These are phyloP conservation scores for Macrophomina phaseolina DNA, from an alignment of 2,329 filamentous ascomycete genomes.

Conservation along the genomic window DNA sequence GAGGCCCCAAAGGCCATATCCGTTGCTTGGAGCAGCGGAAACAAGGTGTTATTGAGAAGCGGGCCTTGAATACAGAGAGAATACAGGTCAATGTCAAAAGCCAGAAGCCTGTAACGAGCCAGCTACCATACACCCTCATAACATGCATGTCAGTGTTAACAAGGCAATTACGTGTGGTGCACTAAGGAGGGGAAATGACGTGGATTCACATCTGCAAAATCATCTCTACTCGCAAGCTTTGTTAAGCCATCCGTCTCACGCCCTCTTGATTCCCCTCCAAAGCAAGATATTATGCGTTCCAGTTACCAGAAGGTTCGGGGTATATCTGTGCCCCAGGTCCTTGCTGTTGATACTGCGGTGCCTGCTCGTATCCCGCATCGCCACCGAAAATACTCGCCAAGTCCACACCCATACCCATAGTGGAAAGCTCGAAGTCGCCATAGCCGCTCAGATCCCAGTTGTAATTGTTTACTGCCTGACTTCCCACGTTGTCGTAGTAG, in stretches of 20 bases:
- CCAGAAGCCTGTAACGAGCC: too few species aligned
- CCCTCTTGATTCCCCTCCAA: background rate
- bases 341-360: slow-evolving; percentile 10
- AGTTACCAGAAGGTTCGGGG: slow-evolving; percentile 7
- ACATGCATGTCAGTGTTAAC: too few species aligned
- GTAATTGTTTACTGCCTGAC: background rate
- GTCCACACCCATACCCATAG: slow-evolving; percentile 25
- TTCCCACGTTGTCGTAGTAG: slow-evolving; percentile 11
- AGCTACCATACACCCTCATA: too few species aligned
- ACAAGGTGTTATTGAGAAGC: too few species aligned
- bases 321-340: background rate
- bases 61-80: too few species aligned
- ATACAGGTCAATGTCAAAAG: too few species aligned
- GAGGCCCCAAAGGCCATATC: too few species aligned
- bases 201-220: background rate
- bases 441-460: slow-evolving; percentile 19
- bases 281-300: slow-evolving; percentile 12
- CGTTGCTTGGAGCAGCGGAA: too few species aligned
- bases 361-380: slow-evolving; percentile 13
- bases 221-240: background rate
- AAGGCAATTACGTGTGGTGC: too few species aligned
- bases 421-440: slow-evolving; percentile 20
- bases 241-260: background rate
- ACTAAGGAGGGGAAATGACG: background rate
- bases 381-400: slow-evolving; percentile 22